Evolutionary conservation across 2,329 filamentous ascomycete genomes (phyloP).

Genomic region (Hirsutella thompsonii): DNA sequence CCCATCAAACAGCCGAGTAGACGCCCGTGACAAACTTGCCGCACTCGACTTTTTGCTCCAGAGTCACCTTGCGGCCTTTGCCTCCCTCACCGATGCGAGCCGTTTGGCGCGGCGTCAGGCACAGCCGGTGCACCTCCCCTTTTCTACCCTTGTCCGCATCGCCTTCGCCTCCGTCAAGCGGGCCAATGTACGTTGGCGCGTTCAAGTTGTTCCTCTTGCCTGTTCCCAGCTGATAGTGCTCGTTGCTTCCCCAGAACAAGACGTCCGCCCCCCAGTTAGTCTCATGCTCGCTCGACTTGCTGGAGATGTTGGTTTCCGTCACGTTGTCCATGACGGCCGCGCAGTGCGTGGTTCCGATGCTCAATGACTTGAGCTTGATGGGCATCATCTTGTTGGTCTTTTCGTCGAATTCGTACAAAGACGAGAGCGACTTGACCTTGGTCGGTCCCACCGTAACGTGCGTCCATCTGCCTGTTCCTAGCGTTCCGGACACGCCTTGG

Average conservation of each 20-base stretch:
- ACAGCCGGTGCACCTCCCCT: conserved; percentile 58
- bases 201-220: conserved; percentile 75
- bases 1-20: conserved; percentile 50
- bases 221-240: conserved; percentile 84
- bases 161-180: conserved; percentile 49
- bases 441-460: conserved; percentile 67
- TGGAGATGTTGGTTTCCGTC: conserved; percentile 47
- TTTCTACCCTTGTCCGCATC: conserved; percentile 47
- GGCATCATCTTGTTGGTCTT: conserved; percentile 51
- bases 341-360: conserved; percentile 68
- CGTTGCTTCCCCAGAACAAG: conserved; percentile 90
- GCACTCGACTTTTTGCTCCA: conserved; percentile 84
- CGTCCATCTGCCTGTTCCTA: conserved; percentile 82
- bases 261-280: conserved; percentile 84
- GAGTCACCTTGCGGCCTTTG: conserved; percentile 53
- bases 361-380: conserved; percentile 63
- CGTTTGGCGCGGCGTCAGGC: conserved; percentile 66
- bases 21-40: conserved; percentile 72
- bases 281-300: conserved; percentile 45
- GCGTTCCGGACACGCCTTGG: conserved; percentile 67
- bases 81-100: conserved; percentile 47
- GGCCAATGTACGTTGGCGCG: conserved; percentile 65
- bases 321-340: conserved; percentile 76
- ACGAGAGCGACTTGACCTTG: conserved; percentile 74
- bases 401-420: conserved; percentile 82